Percentiles rank a stretch among this genome's conserved stretches.
Evolutionary conservation across 805 yeast genomes (phyloP).

Genomic region (Ogataea nitratoaversa): DNA sequence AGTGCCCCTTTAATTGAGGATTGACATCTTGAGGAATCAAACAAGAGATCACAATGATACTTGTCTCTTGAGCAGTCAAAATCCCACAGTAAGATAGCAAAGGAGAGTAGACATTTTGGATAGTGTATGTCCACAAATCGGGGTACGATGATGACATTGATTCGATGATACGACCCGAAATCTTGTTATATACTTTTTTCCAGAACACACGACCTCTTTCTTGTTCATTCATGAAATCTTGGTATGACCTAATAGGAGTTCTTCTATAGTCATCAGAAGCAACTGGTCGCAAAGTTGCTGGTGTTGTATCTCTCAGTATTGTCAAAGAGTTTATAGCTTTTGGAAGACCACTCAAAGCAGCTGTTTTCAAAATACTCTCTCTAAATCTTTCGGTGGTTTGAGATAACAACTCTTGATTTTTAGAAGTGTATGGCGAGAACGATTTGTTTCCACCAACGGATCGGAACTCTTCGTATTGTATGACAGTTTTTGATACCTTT

Average conservation of each 20-base stretch:
- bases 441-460: conserved; percentile 10
- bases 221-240: conserved; percentile 15
- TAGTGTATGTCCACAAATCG: conserved; percentile 72
- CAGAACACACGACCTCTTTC: conserved; percentile 62
- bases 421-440: conserved; percentile 14
- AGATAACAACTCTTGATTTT: conserved; percentile 1
- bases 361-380: conserved; percentile 73
- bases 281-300: conserved; percentile 37
- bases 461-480: conserved; percentile 20
- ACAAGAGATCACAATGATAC: conserved; percentile 71
- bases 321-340: conserved; percentile 77
- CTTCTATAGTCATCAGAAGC: conserved; percentile 9
- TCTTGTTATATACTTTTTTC: conserved; percentile 71
- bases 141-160: conserved; percentile 78
- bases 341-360: conserved; percentile 82
- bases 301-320: conserved; percentile 61
- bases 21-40: conserved; percentile 90
- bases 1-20: conserved; percentile 88
- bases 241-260: conserved; percentile 11
- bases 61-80: conserved; percentile 63
- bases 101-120: conserved; percentile 73
- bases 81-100: conserved; percentile 65
- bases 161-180: conserved; percentile 58
- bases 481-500: conserved; percentile 19
- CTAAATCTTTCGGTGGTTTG: conserved; percentile 49